These are phyloP conservation scores for Coniochaeta ligniaria DNA, from an alignment of 2,329 filamentous ascomycete species.

Conservation along the genomic window DNA sequence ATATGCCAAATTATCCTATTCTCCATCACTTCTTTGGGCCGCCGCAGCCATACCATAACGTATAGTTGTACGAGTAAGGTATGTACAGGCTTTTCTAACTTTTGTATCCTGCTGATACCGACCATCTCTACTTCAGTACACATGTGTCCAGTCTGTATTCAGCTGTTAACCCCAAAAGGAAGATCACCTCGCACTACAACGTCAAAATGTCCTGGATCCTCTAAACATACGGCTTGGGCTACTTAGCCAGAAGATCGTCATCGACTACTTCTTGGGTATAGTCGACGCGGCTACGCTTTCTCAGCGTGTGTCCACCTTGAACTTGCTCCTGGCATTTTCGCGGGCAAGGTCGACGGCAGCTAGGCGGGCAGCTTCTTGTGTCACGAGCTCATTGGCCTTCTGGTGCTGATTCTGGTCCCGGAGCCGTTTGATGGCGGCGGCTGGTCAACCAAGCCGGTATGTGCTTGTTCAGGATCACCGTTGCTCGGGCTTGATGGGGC, in stretches of 20 bases:
- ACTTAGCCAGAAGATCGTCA: slow-evolving; percentile 17
- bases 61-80: neutral
- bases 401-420: too few species aligned
- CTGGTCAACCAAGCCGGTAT: too few species aligned
- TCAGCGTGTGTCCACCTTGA: slow-evolving; percentile 52
- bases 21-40: neutral
- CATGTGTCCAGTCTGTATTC: neutral
- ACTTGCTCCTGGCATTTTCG: too few species aligned
- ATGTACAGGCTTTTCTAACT: too few species aligned
- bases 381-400: too few species aligned
- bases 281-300: slow-evolving; percentile 49
- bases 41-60: neutral
- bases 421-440: too few species aligned
- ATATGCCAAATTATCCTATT: too few species aligned
- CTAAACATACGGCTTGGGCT: neutral
- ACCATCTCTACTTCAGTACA: neutral
- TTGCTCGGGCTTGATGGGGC: too few species aligned
- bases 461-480: too few species aligned
- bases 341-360: slow-evolving; percentile 11
- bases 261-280: slow-evolving; percentile 47
- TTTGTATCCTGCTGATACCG: neutral
- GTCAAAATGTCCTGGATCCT: neutral
- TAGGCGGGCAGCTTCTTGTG: slow-evolving; percentile 4
- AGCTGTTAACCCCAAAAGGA: neutral
- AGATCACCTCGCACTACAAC: neutral